Conservation (phyloP, 345 rosid species). For the Ceriops decandra region DNA sequence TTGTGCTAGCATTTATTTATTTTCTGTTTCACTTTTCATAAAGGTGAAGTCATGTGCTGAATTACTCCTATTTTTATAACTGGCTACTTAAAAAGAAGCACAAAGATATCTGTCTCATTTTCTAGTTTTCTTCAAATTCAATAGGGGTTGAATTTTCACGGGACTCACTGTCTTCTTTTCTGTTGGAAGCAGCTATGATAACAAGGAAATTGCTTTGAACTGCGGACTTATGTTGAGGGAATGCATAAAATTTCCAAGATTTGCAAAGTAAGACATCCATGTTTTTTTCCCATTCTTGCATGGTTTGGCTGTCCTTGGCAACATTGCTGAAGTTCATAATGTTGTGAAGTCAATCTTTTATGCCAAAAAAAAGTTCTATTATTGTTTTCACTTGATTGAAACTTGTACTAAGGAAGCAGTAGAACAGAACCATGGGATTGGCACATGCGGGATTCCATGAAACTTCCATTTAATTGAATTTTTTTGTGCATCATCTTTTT, state of each 20-base stretch:
- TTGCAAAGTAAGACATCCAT: conserved; percentile 74
- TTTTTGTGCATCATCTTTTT: neutral
- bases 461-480: neutral
- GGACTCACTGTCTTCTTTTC: conserved; percentile 18
- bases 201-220: conserved; percentile 86
- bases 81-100: neutral
- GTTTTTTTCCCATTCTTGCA: conserved; percentile 22
- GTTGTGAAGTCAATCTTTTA: conserved; percentile 5
- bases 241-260: conserved; percentile 87
- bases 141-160: neutral
- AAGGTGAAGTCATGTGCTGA: neutral
- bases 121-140: conserved; percentile 12
- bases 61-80: neutral
- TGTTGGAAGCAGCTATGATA: conserved; percentile 71
- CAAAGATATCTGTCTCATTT: neutral
- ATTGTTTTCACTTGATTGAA: neutral
- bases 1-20: neutral
- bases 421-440: neutral
- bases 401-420: neutral
- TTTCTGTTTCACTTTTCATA: neutral
- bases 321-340: conserved; percentile 9
- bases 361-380: neutral
- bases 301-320: neutral
- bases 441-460: no score
- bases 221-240: conserved; percentile 94